Percentiles rank a stretch among this genome's conserved stretches.
Evolutionary conservation across 2,329 filamentous ascomycete species (phyloP).

Genomic region (Chaetomium globosum): DNA sequence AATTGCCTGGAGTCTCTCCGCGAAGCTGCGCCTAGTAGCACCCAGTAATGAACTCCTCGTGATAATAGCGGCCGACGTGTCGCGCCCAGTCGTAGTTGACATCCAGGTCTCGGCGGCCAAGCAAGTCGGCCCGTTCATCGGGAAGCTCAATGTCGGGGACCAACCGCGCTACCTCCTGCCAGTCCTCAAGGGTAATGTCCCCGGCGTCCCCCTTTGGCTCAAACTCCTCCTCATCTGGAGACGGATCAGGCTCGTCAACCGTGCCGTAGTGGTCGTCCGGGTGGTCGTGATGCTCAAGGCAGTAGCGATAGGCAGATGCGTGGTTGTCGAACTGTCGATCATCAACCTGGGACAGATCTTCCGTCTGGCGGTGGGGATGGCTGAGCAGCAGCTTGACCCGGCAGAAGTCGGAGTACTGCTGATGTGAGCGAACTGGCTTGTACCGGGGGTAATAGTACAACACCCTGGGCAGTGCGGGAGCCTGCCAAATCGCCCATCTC

Average conservation of each 20-base stretch:
- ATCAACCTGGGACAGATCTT: background rate
- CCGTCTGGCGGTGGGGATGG: background rate
- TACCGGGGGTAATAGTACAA: background rate
- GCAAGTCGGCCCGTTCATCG: background rate
- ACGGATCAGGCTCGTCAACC: background rate
- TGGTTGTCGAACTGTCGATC: background rate
- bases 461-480: background rate
- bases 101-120: too few relatives aligned
- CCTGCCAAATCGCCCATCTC: background rate
- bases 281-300: background rate
- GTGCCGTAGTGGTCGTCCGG: background rate
- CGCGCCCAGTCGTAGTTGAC: too few relatives aligned
- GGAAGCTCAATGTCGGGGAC: too few relatives aligned
- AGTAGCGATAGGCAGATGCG: background rate
- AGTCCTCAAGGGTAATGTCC: conserved; percentile 2
- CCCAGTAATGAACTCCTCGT: too few relatives aligned
- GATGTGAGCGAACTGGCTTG: background rate
- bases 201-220: background rate
- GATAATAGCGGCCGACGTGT: too few relatives aligned
- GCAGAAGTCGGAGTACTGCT: conserved; percentile 1
- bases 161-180: background rate
- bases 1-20: too few relatives aligned
- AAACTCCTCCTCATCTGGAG: background rate
- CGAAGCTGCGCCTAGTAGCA: too few relatives aligned
- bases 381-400: background rate